Conservation (phyloP, 768 basidiomycete genomes). For the Lentinula lateritia region DNA sequence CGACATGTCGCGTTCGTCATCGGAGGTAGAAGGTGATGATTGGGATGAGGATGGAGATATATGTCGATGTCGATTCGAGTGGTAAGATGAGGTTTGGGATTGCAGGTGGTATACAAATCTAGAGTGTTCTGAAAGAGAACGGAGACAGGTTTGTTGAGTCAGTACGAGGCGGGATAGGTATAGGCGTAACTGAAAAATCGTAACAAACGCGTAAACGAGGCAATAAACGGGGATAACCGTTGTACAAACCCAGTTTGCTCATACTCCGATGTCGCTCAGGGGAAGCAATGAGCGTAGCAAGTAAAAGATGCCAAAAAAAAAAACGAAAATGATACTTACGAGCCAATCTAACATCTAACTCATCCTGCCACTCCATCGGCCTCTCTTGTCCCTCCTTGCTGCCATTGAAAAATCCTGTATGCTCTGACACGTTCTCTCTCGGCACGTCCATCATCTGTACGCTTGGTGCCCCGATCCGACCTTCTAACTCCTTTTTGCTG, state of each 20-base stretch:
- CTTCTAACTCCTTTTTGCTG: slow-evolving; percentile 46
- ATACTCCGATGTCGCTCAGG: too few relatives aligned
- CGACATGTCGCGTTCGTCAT: neutral
- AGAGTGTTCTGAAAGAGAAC: slow-evolving; percentile 45
- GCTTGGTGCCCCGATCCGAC: slow-evolving; percentile 62
- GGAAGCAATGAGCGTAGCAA: too few relatives aligned
- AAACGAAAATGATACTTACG: slow-evolving; percentile 46
- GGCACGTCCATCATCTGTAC: slow-evolving; percentile 85
- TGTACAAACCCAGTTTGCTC: too few relatives aligned
- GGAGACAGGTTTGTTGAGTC: neutral
- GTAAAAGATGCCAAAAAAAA: neutral
- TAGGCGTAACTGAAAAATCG: too few relatives aligned
- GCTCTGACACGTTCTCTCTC: slow-evolving; percentile 54
- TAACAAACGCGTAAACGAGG: too few relatives aligned
- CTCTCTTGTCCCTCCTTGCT: slow-evolving; percentile 36
- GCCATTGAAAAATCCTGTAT: slow-evolving; percentile 55
- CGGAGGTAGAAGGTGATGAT: neutral
- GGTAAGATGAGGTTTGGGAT: neutral
- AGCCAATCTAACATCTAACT: slow-evolving; percentile 64
- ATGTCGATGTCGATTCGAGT: neutral
- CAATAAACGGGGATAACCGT: too few relatives aligned
- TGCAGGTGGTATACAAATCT: slow-evolving; percentile 60
- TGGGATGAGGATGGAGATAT: neutral
- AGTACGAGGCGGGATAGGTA: neutral
- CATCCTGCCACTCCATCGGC: slow-evolving; percentile 40